Evolutionary conservation across 2,329 filamentous ascomycete species (phyloP).

Genomic region (Fusarium sororula): DNA sequence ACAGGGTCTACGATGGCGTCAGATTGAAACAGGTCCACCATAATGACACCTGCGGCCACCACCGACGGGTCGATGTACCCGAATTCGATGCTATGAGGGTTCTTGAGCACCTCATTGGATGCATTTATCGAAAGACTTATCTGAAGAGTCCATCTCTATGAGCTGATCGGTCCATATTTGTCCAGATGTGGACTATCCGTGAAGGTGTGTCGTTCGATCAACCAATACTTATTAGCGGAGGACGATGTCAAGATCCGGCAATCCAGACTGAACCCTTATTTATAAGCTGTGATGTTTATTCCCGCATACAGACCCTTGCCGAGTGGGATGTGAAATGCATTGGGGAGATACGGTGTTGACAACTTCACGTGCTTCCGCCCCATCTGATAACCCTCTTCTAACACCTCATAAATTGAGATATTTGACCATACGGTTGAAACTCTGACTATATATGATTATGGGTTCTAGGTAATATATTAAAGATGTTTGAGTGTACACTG

Average conservation of each 20-base stretch:
- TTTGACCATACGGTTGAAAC: rapidly evolving
- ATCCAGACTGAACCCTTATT: not conserved
- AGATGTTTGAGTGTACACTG: not conserved
- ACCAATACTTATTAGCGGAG: not conserved
- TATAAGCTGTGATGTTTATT: not conserved
- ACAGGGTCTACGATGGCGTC: conserved; percentile 34
- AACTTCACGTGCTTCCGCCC: not conserved
- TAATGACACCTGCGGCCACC: conserved; percentile 22
- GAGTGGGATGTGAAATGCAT: conserved; percentile 7
- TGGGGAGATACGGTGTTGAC: not conserved
- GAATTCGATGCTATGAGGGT: not conserved
- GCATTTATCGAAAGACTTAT: not conserved
- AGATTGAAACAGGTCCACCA: conserved; percentile 21
- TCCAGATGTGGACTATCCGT: not conserved
- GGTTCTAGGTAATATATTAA: not conserved
- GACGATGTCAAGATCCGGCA: not conserved
- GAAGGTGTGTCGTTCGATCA: not conserved
- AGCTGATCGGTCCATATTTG: not conserved
- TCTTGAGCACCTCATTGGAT: not conserved
- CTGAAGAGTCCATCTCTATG: not conserved
- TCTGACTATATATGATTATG: rapidly evolving
- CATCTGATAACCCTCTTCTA: not conserved
- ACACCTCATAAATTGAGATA: too few relatives aligned
- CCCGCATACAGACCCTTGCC: not conserved
- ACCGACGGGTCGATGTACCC: conserved; percentile 21